Percentiles rank a stretch among this genome's conserved stretches.
phyloP scores from a whole-genome alignment of 1,139 yeast genomes.

The Geotrichum siamense region DNA sequence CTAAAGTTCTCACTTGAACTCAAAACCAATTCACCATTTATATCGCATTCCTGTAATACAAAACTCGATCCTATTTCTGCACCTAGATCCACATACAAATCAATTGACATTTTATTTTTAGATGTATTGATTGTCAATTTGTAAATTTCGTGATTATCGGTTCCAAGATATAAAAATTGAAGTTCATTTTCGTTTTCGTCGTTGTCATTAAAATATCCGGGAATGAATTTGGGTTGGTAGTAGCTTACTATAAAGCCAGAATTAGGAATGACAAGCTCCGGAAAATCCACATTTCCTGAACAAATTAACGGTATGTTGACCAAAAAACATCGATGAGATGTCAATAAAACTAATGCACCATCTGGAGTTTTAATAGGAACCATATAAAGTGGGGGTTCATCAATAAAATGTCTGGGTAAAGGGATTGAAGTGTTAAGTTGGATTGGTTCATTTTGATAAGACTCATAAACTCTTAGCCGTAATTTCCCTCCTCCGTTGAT shows the following conservation, averaged over 20 bases:
- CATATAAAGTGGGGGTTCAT: constrained; percentile 2
- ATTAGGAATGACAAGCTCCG: constrained; percentile 3
- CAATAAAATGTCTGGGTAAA: constrained; percentile 3
- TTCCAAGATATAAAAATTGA: constrained; percentile 8
- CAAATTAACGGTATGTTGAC: constrained; percentile 5
- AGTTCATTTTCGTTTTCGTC: neutral
- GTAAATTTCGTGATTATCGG: constrained; percentile 9
- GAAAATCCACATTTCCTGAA: constrained; percentile 7
- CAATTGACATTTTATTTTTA: constrained; percentile 3
- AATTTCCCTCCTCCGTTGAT: neutral
- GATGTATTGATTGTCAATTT: constrained; percentile 2
- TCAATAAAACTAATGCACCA: constrained; percentile 7
- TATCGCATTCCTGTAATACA: neutral
- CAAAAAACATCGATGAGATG: constrained; percentile 1
- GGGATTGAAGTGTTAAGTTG: neutral
- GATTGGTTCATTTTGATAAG: neutral
- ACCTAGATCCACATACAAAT: constrained; percentile 8
- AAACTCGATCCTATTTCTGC: constrained; percentile 8
- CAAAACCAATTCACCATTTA: neutral
- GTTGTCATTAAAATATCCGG: neutral
- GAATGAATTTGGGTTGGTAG: neutral
- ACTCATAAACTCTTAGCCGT: neutral
- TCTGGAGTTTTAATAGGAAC: constrained; percentile 6
- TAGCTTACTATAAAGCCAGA: neutral
- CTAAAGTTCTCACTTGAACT: neutral